Percentiles rank a stretch among this genome's conserved stretches.
These are phyloP conservation scores for Clonostachys byssicola DNA, from an alignment of 2,329 filamentous ascomycete species.

Conservation along the genomic window DNA sequence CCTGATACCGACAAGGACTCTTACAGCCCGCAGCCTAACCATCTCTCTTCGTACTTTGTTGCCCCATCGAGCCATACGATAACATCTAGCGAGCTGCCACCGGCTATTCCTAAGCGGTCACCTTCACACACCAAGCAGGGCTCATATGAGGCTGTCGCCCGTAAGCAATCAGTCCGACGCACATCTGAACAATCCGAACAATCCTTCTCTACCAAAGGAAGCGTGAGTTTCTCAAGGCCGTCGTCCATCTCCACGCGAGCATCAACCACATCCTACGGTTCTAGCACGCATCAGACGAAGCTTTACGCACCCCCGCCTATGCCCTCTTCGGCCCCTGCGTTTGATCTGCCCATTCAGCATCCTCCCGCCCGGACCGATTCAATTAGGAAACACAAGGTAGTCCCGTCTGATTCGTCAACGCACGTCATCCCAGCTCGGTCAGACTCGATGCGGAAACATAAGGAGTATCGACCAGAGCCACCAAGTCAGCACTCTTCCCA, in stretches of 20 bases:
- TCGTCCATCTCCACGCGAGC: conserved; percentile 52
- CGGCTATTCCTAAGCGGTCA: conserved; percentile 71
- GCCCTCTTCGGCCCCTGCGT: conserved; percentile 21
- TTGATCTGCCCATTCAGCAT: conserved; percentile 1
- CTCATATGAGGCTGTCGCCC: conserved; percentile 68
- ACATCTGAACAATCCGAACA: conserved; percentile 49
- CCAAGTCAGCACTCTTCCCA: conserved; percentile 21
- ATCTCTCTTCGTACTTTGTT: conserved; percentile 63
- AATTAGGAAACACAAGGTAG: too few relatives aligned
- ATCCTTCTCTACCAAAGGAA: conserved; percentile 51
- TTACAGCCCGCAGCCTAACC: conserved; percentile 54
- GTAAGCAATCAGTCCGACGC: conserved; percentile 57
- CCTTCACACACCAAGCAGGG: conserved; percentile 87
- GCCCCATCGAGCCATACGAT: conserved; percentile 30
- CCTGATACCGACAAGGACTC: conserved; percentile 55
- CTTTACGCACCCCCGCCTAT: conserved; percentile 16
- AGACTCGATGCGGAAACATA: too few relatives aligned
- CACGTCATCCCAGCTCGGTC: too few relatives aligned
- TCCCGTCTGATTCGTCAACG: too few relatives aligned
- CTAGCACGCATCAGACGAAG: conserved; percentile 20
- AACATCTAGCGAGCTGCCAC: conserved; percentile 39
- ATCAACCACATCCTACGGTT: conserved; percentile 37
- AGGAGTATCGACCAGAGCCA: background rate
- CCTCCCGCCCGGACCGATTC: background rate
- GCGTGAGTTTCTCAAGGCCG: conserved; percentile 51